Evolutionary conservation across 2,329 filamentous ascomycete species (phyloP).

Genomic region (Epichloe coenophiala): DNA sequence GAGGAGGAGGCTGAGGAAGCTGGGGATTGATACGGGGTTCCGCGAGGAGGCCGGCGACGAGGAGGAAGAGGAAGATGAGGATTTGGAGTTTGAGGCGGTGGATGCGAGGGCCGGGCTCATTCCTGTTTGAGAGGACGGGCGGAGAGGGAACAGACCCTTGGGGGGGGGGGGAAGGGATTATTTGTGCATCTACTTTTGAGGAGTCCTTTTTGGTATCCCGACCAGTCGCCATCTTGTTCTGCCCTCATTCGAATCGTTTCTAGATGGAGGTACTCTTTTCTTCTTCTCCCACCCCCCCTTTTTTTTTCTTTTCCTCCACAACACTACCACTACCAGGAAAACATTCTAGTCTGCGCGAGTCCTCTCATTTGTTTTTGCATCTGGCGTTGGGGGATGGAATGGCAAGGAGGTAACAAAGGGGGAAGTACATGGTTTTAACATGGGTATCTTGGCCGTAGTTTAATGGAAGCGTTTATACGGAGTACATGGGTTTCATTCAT

Average conservation of each 20-base stretch:
- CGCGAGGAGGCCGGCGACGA: slow-evolving; percentile 57
- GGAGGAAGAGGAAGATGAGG: slow-evolving; percentile 43
- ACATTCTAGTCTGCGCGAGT: too few species aligned
- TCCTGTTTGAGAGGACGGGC: slow-evolving; percentile 1
- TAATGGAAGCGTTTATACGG: too few species aligned
- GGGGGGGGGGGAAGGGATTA: neutral
- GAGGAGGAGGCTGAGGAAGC: slow-evolving; percentile 57
- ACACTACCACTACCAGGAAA: too few species aligned
- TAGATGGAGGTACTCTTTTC: neutral
- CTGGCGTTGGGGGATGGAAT: too few species aligned
- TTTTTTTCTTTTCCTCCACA: neutral
- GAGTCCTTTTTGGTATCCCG: neutral
- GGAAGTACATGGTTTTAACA: too few species aligned
- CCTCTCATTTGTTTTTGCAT: too few species aligned
- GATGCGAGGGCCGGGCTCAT: slow-evolving; percentile 17
- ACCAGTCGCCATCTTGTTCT: neutral
- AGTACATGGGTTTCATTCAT: too few species aligned
- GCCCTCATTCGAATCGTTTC: too few species aligned
- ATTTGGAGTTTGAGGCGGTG: slow-evolving; percentile 26
- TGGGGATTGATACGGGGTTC: slow-evolving; percentile 69
- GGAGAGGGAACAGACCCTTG: neutral
- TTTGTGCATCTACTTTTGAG: neutral
- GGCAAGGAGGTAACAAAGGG: too few species aligned
- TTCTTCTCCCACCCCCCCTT: neutral
- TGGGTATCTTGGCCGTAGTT: too few species aligned